A percentile compares a stretch with the other conserved stretches of the same genome.
Evolutionary conservation across 495 filamentous ascomycete species (phyloP).

Genomic region (Penicillium atrosanguineum): DNA sequence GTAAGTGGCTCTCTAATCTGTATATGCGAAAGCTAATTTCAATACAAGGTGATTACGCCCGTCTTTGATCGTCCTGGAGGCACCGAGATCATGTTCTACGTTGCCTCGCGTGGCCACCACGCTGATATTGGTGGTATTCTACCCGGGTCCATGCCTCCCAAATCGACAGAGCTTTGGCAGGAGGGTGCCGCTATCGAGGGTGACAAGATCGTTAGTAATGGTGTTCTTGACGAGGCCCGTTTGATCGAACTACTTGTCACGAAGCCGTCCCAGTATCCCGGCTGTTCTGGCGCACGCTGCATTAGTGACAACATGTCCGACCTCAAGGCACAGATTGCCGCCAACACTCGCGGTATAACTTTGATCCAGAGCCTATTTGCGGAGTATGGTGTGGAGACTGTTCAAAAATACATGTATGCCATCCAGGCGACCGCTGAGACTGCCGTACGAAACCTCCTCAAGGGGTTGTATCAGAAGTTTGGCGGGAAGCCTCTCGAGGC

Average conservation of each 20-base stretch:
- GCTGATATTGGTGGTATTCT: constrained; percentile 97
- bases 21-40: background rate
- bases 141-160: constrained; percentile 94
- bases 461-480: constrained; percentile 71
- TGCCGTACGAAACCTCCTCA: constrained; percentile 83
- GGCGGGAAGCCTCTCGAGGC: constrained; percentile 77
- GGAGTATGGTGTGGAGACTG: constrained; percentile 87
- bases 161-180: constrained; percentile 89
- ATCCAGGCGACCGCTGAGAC: constrained; percentile 92
- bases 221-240: constrained; percentile 82
- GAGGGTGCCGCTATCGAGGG: constrained; percentile 93
- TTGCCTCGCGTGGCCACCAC: constrained; percentile 92
- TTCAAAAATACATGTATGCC: constrained; percentile 92
- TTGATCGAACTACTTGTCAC: constrained; percentile 79
- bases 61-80: constrained; percentile 70
- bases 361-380: constrained; percentile 81
- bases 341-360: constrained; percentile 93
- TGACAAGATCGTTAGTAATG: constrained; percentile 90
- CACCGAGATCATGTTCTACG: constrained; percentile 92
- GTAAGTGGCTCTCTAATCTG: constrained; percentile 39
- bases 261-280: constrained; percentile 81
- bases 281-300: constrained; percentile 86
- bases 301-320: constrained; percentile 94
- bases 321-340: constrained; percentile 91
- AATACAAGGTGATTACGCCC: constrained; percentile 64